Base-by-base conservation (phyloP, 2,329 filamentous ascomycete species). In the Alternaria postmessia region DNA sequence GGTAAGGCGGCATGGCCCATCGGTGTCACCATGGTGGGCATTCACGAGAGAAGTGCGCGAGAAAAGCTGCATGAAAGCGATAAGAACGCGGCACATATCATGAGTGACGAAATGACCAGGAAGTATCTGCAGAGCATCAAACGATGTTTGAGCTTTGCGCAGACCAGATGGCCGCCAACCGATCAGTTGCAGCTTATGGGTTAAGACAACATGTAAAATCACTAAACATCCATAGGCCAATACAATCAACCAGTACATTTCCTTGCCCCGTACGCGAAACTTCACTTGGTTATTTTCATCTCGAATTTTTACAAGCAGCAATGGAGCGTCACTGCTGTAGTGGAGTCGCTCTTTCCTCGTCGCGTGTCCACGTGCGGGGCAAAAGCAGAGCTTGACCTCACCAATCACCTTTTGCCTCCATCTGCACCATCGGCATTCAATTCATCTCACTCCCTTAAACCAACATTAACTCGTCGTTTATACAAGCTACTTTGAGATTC, bases 121-220 rank as follows among this genome's bases (percentile, higher is more conserved):
- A 99, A 98, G 81, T 97, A 94, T 76, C 80, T 99, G 68, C 95
- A 99, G 82, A 97, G 94, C 76, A 98, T 99, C 79, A 99, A 99
- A 84, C 86, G 95, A 46, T 97, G 94, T 75, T 81, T 99, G 75
- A 98, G 92, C 62, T 99, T 97, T 86, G 93, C 94, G 26, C 95
- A 99, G 81, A 94, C 95, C 30, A 88, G 94, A 69, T 99, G 95
- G 95, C 94, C 94, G 59, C 95, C 95, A 0, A 90, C 93, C 71
- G 94, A 98, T 81, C 86, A 95, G 69, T 85, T 92, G 75, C 95
- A 99, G 82, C 82, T 99, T 70, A 99, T 99, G 95, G 95, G 95
- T 14, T 95, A 68, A 79, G 46, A 20, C 2, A 20, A 12, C 39
- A 38, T 11, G 1, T 28, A 9, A n/a, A 1, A 47, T 9, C 2